A percentile compares a stretch with the other conserved stretches of the same genome.
Evolutionary conservation across 1,284 basidiomycete genomes (phyloP).

Genomic region (Fistulina hepatica): DNA sequence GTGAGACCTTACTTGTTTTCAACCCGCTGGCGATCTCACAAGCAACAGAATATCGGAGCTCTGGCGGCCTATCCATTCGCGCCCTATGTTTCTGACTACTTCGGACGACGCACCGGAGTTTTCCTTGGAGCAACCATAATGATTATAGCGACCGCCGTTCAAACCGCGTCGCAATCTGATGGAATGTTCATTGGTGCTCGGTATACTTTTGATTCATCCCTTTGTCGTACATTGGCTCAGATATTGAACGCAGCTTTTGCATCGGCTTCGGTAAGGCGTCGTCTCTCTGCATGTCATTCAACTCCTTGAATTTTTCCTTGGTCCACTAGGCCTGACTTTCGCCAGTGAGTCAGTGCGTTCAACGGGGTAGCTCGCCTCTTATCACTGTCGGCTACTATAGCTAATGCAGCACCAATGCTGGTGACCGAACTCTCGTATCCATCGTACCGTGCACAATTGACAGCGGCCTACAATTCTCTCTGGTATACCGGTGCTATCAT

Average conservation of each 20-base stretch:
- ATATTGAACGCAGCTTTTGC: constrained; percentile 3
- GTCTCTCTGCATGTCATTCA: too few species aligned
- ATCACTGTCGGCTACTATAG: constrained; percentile 18
- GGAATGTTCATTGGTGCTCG: constrained; percentile 77
- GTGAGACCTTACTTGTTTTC: constrained; percentile 23
- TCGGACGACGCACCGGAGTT: constrained; percentile 54
- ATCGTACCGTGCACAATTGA: constrained; percentile 60
- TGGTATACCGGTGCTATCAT: constrained; percentile 71
- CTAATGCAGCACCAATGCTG: constrained; percentile 63
- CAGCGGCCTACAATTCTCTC: constrained; percentile 67
- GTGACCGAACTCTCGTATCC: constrained; percentile 74
- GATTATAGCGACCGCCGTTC: constrained; percentile 54
- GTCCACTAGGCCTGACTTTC: constrained; percentile 72
- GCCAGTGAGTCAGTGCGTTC: constrained; percentile 30
- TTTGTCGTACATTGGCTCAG: constrained; percentile 6
- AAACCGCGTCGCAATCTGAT: constrained; percentile 60
- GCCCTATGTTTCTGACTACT: constrained; percentile 57
- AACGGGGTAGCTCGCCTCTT: constrained; percentile 8
- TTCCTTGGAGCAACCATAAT: constrained; percentile 55
- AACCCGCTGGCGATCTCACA: not conserved
- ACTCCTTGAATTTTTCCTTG: constrained; percentile 43
- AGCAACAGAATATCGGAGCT: constrained; percentile 49
- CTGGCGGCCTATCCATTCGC: constrained; percentile 59
- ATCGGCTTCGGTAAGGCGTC: constrained; percentile 8
- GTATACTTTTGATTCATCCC: constrained; percentile 18